Base-by-base conservation (phyloP, 306 rosid species). In the Prunus padus region DNA sequence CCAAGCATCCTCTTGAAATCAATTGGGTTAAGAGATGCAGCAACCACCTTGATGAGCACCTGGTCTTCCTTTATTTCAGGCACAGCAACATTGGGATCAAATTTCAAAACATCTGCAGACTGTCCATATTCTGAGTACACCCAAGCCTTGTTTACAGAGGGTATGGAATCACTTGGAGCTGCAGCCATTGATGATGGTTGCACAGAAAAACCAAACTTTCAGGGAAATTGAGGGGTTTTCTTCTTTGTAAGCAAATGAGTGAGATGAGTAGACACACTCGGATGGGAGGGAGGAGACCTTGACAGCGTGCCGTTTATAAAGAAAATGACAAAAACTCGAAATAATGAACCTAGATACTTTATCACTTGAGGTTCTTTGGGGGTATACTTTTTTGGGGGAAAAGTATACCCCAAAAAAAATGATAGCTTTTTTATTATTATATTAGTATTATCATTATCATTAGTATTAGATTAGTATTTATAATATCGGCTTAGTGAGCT, bases 1-100 rank as follows among this genome's bases (percentile, higher is more conserved):
- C 96, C 96, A 30, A 67, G 73, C 67, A 80, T 74, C 59, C 96
- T 86, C 82, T 85, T 85, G 77, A 20, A 84, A 81, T 92, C 97
- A 22, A 84, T 28, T 1, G 92, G 97, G 67, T 92, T 92, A 51
- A 92, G 77, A 14, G 93, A 37, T 1, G 91, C 92, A 71, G 93
- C 97, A 65, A 79, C 84, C 20, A 92, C 90, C 79, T 90, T 88
- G 82, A 89, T 71, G 20, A 92, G 89, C 0, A 88, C 88, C 52
- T 91, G 89, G 18, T 91, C 83, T 49, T 89, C 86, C 33, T 66
- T 77, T 7, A 82, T 26, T 40, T 79, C 50, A 52, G 94, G 94
- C 56, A 84, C 77, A 11, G 86, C 31, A 14, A 86, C 78, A 67
- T 57, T 84, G 0, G 78, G 4, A 59, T 82, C 92, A 3, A 88